Conservation (phyloP, 1,284 basidiomycete species). For the Trichosporon ovoides region DNA sequence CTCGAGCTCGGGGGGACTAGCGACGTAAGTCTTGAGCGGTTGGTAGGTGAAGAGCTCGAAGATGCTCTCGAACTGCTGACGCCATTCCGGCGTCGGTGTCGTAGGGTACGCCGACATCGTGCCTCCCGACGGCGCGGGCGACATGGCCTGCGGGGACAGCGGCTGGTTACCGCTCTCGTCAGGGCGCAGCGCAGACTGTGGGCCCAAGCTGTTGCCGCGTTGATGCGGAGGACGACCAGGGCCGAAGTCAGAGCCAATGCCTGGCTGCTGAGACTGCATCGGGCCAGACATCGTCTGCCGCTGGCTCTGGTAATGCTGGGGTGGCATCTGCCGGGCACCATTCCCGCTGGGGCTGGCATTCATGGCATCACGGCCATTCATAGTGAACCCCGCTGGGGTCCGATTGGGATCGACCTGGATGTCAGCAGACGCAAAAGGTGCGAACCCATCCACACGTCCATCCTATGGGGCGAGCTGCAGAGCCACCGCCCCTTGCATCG, state of each 20-base stretch:
- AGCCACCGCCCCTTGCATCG: too few relatives aligned
- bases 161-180: constrained; percentile 14
- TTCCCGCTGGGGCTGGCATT: not conserved
- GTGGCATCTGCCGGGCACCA: not conserved
- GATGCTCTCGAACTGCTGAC: constrained; percentile 36
- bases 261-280: not conserved
- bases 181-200: constrained; percentile 5
- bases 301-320: constrained; percentile 1
- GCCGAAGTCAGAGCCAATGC: constrained; percentile 13
- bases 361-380: constrained; percentile 2
- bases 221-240: constrained; percentile 60
- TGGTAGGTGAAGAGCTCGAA: constrained; percentile 46
- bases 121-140: constrained; percentile 2
- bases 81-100: constrained; percentile 17
- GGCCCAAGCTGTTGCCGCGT: constrained; percentile 38
- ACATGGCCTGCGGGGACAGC: constrained; percentile 1
- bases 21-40: constrained; percentile 49
- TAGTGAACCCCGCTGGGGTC: not conserved
- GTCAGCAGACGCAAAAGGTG: not conserved
- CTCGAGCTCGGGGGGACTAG: constrained; percentile 48
- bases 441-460: not conserved
- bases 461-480: too few relatives aligned
- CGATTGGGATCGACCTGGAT: not conserved
- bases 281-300: constrained; percentile 11
- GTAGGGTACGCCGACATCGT: not conserved